Percentiles rank a stretch among this genome's conserved stretches.
phyloP scores from a whole-genome alignment of 495 filamentous ascomycete genomes.

The Penicillium bovifimosum region DNA sequence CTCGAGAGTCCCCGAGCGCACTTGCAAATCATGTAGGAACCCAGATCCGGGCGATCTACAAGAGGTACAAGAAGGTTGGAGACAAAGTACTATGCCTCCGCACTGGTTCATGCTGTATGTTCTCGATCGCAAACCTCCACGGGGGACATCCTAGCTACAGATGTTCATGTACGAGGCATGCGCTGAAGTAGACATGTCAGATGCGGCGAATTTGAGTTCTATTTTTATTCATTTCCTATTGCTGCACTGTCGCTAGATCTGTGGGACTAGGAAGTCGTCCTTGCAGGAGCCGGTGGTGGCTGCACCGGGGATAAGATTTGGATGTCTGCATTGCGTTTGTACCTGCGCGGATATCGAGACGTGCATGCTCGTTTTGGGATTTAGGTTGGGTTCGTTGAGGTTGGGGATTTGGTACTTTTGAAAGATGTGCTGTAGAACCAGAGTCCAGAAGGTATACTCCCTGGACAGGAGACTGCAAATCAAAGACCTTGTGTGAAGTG shows the following conservation, averaged over 20 bases:
- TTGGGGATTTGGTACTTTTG: slow-evolving; percentile 4
- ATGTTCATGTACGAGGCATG: not conserved
- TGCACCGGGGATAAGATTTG: slow-evolving; percentile 14
- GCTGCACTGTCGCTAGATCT: slow-evolving; percentile 15
- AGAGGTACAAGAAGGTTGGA: not conserved
- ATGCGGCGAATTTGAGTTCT: slow-evolving; percentile 28
- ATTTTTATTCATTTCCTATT: slow-evolving; percentile 8
- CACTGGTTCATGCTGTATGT: not conserved
- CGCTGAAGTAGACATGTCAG: slow-evolving; percentile 21
- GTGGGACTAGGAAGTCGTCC: slow-evolving; percentile 18
- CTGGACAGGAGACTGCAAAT: too few species aligned
- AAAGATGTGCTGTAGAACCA: too few species aligned
- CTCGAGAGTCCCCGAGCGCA: slow-evolving; percentile 6
- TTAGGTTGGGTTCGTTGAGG: not conserved
- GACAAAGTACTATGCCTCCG: not conserved
- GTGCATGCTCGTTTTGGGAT: not conserved
- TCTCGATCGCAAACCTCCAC: slow-evolving; percentile 17
- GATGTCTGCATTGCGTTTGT: not conserved
- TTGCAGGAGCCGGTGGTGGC: slow-evolving; percentile 19
- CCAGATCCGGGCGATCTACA: not conserved
- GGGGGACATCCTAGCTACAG: slow-evolving; percentile 4
- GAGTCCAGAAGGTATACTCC: too few species aligned
- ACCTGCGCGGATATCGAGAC: not conserved
- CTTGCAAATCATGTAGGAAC: slow-evolving; percentile 3
- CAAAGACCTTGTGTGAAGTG: too few species aligned